phyloP scores from a whole-genome alignment of 2,329 filamentous ascomycete species.

The Cryphonectria naterciae region DNA sequence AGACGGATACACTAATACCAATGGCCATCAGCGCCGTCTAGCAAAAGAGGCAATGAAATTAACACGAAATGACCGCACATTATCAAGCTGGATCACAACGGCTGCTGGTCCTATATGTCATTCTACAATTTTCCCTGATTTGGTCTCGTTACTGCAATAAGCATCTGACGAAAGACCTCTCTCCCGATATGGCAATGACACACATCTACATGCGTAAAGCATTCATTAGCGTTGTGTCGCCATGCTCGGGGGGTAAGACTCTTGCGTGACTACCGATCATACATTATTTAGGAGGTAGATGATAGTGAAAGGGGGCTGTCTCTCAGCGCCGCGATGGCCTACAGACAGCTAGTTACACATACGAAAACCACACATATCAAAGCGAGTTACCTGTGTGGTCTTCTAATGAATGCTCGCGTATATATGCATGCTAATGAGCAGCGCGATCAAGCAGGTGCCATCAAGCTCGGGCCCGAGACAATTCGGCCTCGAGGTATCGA shows the following conservation, averaged over 20 bases:
- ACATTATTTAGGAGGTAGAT: no score
- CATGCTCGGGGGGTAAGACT: no score
- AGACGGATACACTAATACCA: conserved; percentile 31
- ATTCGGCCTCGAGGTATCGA: not conserved
- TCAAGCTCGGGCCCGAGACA: not conserved
- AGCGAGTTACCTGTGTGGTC: not conserved
- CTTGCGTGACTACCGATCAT: no score
- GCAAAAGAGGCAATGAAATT: not conserved
- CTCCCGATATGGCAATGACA: not conserved
- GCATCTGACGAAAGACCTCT: not conserved
- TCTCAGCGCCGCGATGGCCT: no score
- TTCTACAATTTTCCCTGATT: not conserved
- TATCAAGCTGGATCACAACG: no score
- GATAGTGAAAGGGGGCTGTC: no score
- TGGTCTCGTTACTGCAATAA: not conserved
- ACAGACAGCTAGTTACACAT: not conserved
- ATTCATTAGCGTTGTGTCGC: no score
- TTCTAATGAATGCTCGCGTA: not conserved
- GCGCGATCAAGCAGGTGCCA: not conserved
- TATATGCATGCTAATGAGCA: not conserved
- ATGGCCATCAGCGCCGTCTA: not conserved
- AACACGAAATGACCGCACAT: not conserved
- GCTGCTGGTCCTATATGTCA: not conserved
- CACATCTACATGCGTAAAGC: no score
- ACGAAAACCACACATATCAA: not conserved